Evolutionary conservation across 345 rosid species (phyloP).

Genomic region (Tarenaya hassleriana): DNA sequence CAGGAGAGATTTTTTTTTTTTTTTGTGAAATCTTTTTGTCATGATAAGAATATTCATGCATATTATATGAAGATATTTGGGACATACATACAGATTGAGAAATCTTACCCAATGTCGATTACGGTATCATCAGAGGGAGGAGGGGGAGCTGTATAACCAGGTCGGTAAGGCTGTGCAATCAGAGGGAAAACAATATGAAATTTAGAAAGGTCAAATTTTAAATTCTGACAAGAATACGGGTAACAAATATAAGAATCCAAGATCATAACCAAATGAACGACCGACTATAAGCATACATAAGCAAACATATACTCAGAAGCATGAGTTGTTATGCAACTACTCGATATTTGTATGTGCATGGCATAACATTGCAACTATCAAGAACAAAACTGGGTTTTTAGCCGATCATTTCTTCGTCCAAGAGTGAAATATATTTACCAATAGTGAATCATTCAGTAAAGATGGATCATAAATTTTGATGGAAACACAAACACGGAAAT

Average conservation of each 20-base stretch:
- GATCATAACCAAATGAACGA: too few relatives aligned
- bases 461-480: neutral
- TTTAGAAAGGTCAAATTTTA: too few relatives aligned
- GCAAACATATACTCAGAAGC: too few relatives aligned
- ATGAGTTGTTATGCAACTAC: too few relatives aligned
- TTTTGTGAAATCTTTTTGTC: too few relatives aligned
- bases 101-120: conserved; percentile 71
- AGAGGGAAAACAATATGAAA: too few relatives aligned
- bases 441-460: neutral
- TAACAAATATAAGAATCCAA: too few relatives aligned
- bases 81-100: neutral
- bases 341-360: too few relatives aligned
- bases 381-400: conserved; percentile 10
- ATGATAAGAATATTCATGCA: too few relatives aligned
- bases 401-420: neutral
- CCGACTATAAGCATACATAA: too few relatives aligned
- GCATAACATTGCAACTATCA: conserved; percentile 12
- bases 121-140: conserved; percentile 58
- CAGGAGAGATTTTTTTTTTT: neutral
- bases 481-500: neutral
- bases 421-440: neutral
- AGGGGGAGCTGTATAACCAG: conserved; percentile 81
- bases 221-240: too few relatives aligned
- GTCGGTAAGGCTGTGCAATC: conserved; percentile 75
- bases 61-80: too few relatives aligned